Base-by-base conservation (phyloP, 1,284 basidiomycete species). In the Austropuccinia psidii region DNA sequence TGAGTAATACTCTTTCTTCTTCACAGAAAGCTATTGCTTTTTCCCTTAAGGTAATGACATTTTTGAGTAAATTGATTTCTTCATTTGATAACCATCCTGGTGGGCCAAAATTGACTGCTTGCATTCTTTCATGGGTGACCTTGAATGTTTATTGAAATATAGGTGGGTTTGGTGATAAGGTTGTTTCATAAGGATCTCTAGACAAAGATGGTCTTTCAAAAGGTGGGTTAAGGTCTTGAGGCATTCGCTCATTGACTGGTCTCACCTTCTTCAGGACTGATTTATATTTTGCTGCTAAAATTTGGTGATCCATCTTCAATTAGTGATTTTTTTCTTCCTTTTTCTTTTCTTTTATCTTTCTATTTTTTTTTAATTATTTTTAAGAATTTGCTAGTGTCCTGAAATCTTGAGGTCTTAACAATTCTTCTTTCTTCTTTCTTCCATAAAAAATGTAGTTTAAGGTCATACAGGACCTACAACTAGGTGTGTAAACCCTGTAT, bases 241-340 rank as follows among this genome's bases (percentile, higher is more conserved):
- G 68, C 54, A 70, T 70, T 33, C 41, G 41, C 21, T 37, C 31
- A 47, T 69, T 69, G 24, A 57, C 52, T 7, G 50, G 50, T 31
- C 31, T 57, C 7, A 69, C 39, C 24, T 69, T 69, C 33, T 41
- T 45, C 4, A 19, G 19, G 17, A 70, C 68, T 7, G 68, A 43
- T 47, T 70, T 70, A 35, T 60, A 70, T 24, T 70, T 70, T 1
- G 55, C 29, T 2, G 27, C 54, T 9, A 57, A 54, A n/a, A n/a
- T n/a, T n/a, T n/a, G n/a, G n/a, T n/a, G n/a, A n/a, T n/a, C n/a
- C n/a, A n/a, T n/a, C n/a, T n/a, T n/a, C n/a, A n/a, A n/a, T n/a
- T n/a, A n/a, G n/a, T n/a, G n/a, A n/a, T n/a, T n/a, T n/a, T n/a
- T n/a, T n/a, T n/a, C n/a, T n/a, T n/a, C n/a, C n/a, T n/a, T n/a